A percentile compares a stretch with the other conserved stretches of the same genome.
phyloP scores from a whole-genome alignment of 495 filamentous ascomycete species.

The Penicillium simplicissimum region DNA sequence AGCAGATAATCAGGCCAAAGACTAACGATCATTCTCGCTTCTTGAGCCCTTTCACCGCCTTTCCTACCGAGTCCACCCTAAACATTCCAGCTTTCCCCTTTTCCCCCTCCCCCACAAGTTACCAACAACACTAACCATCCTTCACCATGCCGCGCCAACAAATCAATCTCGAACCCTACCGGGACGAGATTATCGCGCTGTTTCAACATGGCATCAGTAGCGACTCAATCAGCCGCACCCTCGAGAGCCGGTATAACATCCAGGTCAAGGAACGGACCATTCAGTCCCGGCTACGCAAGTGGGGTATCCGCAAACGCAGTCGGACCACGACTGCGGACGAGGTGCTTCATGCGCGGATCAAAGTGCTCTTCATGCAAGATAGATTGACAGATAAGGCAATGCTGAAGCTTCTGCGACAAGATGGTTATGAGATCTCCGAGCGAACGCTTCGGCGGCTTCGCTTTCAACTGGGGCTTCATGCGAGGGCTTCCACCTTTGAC shows the following conservation, averaged over 20 bases:
- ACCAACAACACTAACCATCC: conserved; percentile 4
- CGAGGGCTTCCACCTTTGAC: conserved; percentile 21
- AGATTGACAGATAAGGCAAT: conserved; percentile 33
- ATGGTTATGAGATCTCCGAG: conserved; percentile 33
- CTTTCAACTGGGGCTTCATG: conserved; percentile 32
- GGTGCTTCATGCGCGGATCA: conserved; percentile 30
- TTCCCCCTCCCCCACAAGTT: neutral
- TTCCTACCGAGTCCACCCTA: neutral
- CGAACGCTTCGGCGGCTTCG: conserved; percentile 29
- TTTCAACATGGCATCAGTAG: conserved; percentile 32
- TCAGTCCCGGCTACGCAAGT: conserved; percentile 32
- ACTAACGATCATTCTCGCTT: neutral
- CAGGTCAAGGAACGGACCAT: conserved; percentile 34
- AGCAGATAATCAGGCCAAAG: neutral
- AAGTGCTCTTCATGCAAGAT: conserved; percentile 28
- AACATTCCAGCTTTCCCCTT: neutral
- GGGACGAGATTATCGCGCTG: conserved; percentile 30
- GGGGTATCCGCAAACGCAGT: conserved; percentile 34
- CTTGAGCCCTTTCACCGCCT: conserved; percentile 30
- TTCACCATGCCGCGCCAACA: conserved; percentile 32
- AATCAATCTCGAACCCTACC: conserved; percentile 33
- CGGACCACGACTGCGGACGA: conserved; percentile 31
- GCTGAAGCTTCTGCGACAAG: conserved; percentile 27
- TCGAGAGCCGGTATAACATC: conserved; percentile 29
- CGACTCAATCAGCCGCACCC: conserved; percentile 30